These are phyloP conservation scores for Verticillium dahliae DNA, from an alignment of 2,329 filamentous ascomycete genomes.

Conservation along the genomic window DNA sequence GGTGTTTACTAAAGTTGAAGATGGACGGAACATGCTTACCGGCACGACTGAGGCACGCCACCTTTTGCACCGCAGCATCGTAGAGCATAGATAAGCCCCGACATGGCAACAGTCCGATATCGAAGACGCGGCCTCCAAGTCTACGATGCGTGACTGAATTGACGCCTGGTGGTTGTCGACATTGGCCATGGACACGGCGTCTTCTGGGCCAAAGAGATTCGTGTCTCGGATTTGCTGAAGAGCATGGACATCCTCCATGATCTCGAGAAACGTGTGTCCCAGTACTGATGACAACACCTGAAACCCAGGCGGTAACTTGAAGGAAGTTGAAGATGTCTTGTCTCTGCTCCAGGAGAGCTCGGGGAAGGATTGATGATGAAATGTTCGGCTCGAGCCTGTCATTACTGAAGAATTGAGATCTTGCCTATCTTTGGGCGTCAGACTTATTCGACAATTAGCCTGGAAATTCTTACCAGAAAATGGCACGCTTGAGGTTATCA, in stretches of 20 bases:
- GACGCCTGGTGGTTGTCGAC: constrained; percentile 34
- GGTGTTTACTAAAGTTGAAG: not conserved
- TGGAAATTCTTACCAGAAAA: constrained; percentile 30
- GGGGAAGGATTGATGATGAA: constrained; percentile 31
- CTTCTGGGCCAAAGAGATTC: constrained; percentile 6
- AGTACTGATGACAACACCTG: constrained; percentile 16
- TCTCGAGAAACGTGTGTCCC: constrained; percentile 21
- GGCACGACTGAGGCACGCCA: constrained; percentile 31
- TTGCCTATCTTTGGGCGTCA: constrained; percentile 23
- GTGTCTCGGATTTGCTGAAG: constrained; percentile 29
- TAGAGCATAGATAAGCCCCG: constrained; percentile 32
- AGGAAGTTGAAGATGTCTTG: constrained; percentile 18
- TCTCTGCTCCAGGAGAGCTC: constrained; percentile 33
- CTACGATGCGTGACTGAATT: constrained; percentile 30
- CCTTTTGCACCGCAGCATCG: constrained; percentile 30
- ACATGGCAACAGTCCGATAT: constrained; percentile 27
- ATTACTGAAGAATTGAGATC: constrained; percentile 33
- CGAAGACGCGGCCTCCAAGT: constrained; percentile 14
- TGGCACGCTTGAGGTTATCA: constrained; percentile 34
- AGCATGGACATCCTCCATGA: constrained; percentile 30
- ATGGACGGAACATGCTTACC: constrained; percentile 17
- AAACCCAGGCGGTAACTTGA: constrained; percentile 26
- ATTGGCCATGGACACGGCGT: constrained; percentile 18
- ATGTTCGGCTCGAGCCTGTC: constrained; percentile 28
- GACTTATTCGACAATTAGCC: constrained; percentile 2